phyloP scores from a whole-genome alignment of 2,329 filamentous ascomycete genomes.

The Phoma sp. region DNA sequence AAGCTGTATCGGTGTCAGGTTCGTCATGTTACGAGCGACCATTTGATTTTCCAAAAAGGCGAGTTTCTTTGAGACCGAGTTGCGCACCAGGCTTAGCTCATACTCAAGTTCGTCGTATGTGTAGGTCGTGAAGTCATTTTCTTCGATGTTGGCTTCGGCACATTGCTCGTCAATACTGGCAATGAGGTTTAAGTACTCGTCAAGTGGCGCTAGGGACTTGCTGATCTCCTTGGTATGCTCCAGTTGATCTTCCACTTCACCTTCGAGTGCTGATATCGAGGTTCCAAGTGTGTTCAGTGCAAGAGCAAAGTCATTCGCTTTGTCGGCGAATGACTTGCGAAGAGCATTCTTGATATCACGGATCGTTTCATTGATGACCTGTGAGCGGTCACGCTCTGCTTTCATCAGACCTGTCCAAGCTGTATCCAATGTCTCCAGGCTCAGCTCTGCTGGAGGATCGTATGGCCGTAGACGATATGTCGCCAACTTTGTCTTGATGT shows the following conservation, averaged over 20 bases:
- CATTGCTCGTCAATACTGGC: slow-evolving; percentile 86
- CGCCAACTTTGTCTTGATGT: slow-evolving; percentile 98
- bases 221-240: slow-evolving; percentile 85
- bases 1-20: slow-evolving; percentile 94
- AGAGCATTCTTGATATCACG: slow-evolving; percentile 97
- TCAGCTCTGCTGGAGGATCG: slow-evolving; percentile 83
- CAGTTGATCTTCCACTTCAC: slow-evolving; percentile 93
- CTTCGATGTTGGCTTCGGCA: slow-evolving; percentile 95
- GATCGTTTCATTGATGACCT: slow-evolving; percentile 97
- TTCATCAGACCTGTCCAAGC: slow-evolving; percentile 82
- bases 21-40: slow-evolving; percentile 98
- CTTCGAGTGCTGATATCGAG: slow-evolving; percentile 95
- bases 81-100: slow-evolving; percentile 88
- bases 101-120: slow-evolving; percentile 96
- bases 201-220: slow-evolving; percentile 84
- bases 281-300: slow-evolving; percentile 93
- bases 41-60: slow-evolving; percentile 98
- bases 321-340: slow-evolving; percentile 91
- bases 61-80: slow-evolving; percentile 93
- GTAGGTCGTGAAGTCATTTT: slow-evolving; percentile 99
- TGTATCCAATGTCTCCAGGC: slow-evolving; percentile 78
- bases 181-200: slow-evolving; percentile 88
- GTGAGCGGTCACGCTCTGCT: slow-evolving; percentile 85
- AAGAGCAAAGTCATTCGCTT: slow-evolving; percentile 96
- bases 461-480: slow-evolving; percentile 93